Percentiles rank a stretch among this genome's conserved stretches.
These are phyloP conservation scores for Schizophyllum amplum DNA, from an alignment of 1,284 basidiomycete species.

Conservation along the genomic window DNA sequence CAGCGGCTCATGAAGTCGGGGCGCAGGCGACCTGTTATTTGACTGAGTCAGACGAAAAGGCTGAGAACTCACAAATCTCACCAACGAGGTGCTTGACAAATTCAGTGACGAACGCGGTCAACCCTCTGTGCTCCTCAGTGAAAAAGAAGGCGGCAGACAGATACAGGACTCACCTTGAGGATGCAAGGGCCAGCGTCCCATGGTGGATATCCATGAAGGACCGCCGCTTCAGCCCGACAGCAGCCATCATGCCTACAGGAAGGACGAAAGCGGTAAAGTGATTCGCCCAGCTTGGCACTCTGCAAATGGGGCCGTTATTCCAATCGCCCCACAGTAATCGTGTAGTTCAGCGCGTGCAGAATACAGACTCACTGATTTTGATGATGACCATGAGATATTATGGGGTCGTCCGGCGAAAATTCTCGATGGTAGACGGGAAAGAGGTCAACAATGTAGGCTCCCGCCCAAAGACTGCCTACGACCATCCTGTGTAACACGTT, in stretches of 20 bases:
- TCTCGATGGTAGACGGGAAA: slow-evolving; percentile 46
- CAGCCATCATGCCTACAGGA: slow-evolving; percentile 31
- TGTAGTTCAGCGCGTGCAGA: neutral
- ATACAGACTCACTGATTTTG: slow-evolving; percentile 37
- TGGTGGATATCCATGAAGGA: slow-evolving; percentile 51
- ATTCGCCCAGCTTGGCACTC: slow-evolving; percentile 41
- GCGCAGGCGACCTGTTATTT: slow-evolving; percentile 44
- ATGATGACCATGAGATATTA: slow-evolving; percentile 44
- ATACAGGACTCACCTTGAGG: slow-evolving; percentile 46
- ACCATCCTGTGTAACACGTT: slow-evolving; percentile 29
- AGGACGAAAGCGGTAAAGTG: slow-evolving; percentile 35
- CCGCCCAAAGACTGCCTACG: slow-evolving; percentile 34
- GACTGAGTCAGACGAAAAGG: slow-evolving; percentile 1
- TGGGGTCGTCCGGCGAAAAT: slow-evolving; percentile 41
- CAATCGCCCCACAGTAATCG: no score
- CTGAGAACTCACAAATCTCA: slow-evolving; percentile 2
- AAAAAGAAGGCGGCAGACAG: slow-evolving; percentile 34
- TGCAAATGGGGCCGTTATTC: slow-evolving; percentile 16
- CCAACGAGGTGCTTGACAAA: neutral
- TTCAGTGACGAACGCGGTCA: slow-evolving; percentile 22
- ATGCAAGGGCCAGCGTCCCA: slow-evolving; percentile 39
- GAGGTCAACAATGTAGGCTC: slow-evolving; percentile 29
- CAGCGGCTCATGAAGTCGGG: slow-evolving; percentile 66
- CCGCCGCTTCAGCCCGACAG: slow-evolving; percentile 29
- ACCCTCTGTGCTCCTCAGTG: slow-evolving; percentile 31